Evolutionary conservation across 495 filamentous ascomycete species (phyloP).

Genomic region (Geopyxis carbonaria): DNA sequence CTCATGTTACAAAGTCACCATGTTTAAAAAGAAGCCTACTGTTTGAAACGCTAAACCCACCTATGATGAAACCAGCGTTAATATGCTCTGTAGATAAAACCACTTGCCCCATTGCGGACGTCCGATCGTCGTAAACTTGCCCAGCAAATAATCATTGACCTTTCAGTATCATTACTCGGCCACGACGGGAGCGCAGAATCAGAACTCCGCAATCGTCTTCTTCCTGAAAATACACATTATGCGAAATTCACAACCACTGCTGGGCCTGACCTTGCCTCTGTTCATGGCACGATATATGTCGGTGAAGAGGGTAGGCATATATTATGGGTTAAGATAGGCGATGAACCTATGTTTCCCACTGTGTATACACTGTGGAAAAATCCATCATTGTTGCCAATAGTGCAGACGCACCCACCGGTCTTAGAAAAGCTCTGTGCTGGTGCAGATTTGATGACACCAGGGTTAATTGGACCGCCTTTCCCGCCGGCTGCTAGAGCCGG

Average conservation of each 20-base stretch:
- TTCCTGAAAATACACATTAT: constrained; percentile 47
- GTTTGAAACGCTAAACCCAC: constrained; percentile 29
- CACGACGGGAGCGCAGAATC: constrained; percentile 20
- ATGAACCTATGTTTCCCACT: constrained; percentile 38
- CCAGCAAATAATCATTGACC: constrained; percentile 50
- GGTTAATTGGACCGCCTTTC: constrained; percentile 55
- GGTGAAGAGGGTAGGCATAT: constrained; percentile 52
- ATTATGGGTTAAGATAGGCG: constrained; percentile 45
- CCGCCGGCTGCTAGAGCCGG: constrained; percentile 43
- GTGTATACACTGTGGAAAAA: constrained; percentile 56
- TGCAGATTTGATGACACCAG: constrained; percentile 61
- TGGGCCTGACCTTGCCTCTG: constrained; percentile 45
- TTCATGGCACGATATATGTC: constrained; percentile 49
- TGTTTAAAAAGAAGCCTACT: constrained; percentile 72
- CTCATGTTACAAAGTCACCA: too few relatives aligned
- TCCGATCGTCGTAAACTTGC: constrained; percentile 55
- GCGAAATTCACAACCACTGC: constrained; percentile 54
- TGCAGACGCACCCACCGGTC: constrained; percentile 46
- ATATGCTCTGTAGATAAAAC: constrained; percentile 40
- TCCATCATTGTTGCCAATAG: constrained; percentile 41
- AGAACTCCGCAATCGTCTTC: constrained; percentile 39
- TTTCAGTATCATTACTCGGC: constrained; percentile 34
- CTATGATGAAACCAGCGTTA: constrained; percentile 2
- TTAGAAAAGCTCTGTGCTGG: constrained; percentile 47
- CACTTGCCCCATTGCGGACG: constrained; percentile 48